Conservation (phyloP, 331 rosid species). For the Phaseolus coccineus region DNA sequence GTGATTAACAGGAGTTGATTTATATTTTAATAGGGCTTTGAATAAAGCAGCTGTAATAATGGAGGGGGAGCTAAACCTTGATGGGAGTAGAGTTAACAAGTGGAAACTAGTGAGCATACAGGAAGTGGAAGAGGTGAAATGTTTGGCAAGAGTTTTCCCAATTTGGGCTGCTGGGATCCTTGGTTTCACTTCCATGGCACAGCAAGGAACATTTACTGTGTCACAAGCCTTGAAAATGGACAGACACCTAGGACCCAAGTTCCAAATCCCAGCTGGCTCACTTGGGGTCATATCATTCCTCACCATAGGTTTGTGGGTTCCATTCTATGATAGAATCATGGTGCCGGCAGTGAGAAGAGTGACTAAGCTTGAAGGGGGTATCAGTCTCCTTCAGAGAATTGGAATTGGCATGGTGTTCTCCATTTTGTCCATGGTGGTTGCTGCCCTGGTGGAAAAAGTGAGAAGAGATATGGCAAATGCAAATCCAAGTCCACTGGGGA, state of each 20-base stretch:
- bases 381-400: slow-evolving; percentile 67
- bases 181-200: slow-evolving; percentile 54
- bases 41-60: slow-evolving; percentile 67
- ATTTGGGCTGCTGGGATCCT: slow-evolving; percentile 72
- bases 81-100: slow-evolving; percentile 51
- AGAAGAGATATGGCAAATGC: slow-evolving; percentile 50
- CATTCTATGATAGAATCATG: slow-evolving; percentile 67
- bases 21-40: slow-evolving; percentile 50
- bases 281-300: slow-evolving; percentile 58
- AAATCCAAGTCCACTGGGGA: slow-evolving; percentile 36
- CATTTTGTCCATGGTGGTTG: slow-evolving; percentile 58
- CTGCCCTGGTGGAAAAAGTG: slow-evolving; percentile 55
- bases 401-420: slow-evolving; percentile 68
- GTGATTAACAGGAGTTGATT: background rate
- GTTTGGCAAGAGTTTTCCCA: slow-evolving; percentile 62
- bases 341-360: slow-evolving; percentile 60
- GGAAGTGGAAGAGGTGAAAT: slow-evolving; percentile 82
- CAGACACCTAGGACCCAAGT: slow-evolving; percentile 66
- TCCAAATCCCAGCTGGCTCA: slow-evolving; percentile 82
- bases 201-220: slow-evolving; percentile 65
- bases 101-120: slow-evolving; percentile 73
- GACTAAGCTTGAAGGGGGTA: slow-evolving; percentile 61
- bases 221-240: slow-evolving; percentile 81
- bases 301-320: slow-evolving; percentile 68
- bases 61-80: slow-evolving; percentile 66